Evolutionary conservation across 116 monocot genomes (phyloP).

Genomic region (Posidonia oceanica): DNA sequence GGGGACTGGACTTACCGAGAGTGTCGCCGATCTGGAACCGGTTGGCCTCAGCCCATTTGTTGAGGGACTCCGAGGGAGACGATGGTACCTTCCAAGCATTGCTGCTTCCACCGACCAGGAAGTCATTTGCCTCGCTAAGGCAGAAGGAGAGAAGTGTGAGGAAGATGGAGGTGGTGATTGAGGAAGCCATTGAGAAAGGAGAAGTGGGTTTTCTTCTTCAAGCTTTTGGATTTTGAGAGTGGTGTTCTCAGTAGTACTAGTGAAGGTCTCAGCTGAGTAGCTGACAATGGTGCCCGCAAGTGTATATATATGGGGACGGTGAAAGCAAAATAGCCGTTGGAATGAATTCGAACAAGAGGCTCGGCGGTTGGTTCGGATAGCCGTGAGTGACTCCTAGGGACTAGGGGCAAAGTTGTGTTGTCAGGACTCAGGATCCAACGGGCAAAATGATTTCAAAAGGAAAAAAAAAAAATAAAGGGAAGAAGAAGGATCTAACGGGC

Average conservation of each 20-base stretch:
- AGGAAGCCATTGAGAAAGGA: background rate
- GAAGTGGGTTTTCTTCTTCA: background rate
- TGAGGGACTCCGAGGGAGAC: constrained; percentile 27
- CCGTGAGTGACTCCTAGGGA: background rate
- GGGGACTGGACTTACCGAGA: constrained; percentile 33
- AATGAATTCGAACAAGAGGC: background rate
- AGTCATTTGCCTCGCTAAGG: constrained; percentile 25
- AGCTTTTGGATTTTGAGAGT: background rate
- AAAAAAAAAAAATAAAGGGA: no score
- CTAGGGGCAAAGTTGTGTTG: background rate
- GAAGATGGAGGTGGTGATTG: background rate
- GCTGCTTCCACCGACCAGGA: constrained; percentile 36
- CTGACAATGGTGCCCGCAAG: background rate
- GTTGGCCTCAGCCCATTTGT: constrained; percentile 43
- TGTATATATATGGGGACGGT: background rate
- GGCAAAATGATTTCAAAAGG: no score
- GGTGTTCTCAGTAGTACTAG: background rate
- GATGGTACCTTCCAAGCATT: constrained; percentile 34
- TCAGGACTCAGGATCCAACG: background rate
- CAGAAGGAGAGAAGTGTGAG: constrained; percentile 5
- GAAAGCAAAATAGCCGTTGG: constrained; percentile 23
- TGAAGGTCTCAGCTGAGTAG: no score
- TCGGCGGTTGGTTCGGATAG: constrained; percentile 15
- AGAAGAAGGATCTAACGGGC: no score
- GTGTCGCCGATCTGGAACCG: constrained; percentile 65